These are phyloP conservation scores for Epichloe uncinata DNA, from an alignment of 2,329 filamentous ascomycete species.

Conservation along the genomic window DNA sequence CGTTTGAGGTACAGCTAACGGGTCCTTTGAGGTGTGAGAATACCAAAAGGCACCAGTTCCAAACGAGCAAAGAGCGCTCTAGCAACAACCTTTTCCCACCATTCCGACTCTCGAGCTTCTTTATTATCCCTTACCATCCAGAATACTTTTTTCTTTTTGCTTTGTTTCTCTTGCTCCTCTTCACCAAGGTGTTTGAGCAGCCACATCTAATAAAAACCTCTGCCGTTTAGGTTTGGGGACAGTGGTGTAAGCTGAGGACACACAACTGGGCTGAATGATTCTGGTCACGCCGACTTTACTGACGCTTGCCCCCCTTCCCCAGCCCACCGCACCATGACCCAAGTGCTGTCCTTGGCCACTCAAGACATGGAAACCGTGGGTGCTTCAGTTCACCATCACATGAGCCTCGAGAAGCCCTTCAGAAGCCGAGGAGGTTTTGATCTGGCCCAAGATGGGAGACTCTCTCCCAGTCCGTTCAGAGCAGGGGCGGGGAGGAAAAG, in stretches of 20 bases:
- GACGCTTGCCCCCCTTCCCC: background rate
- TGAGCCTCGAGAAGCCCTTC: constrained; percentile 11
- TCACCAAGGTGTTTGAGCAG: background rate
- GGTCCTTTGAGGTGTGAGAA: constrained; percentile 4
- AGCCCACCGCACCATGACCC: constrained; percentile 10
- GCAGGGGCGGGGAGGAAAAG: constrained; percentile 24
- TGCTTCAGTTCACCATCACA: constrained; percentile 10
- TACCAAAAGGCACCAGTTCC: constrained; percentile 2
- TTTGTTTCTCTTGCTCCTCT: background rate
- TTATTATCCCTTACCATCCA: constrained; percentile 6
- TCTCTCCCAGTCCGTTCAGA: constrained; percentile 5
- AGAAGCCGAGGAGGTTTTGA: constrained; percentile 5
- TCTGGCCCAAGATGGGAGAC: constrained; percentile 4
- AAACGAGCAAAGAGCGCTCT: background rate
- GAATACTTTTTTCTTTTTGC: background rate
- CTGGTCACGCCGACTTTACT: constrained; percentile 3
- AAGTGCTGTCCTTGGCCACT: constrained; percentile 13
- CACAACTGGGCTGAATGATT: constrained; percentile 2
- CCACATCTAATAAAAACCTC: background rate
- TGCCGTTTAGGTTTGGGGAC: background rate
- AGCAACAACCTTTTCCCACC: constrained; percentile 2
- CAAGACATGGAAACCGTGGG: constrained; percentile 12
- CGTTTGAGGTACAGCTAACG: constrained; percentile 1
- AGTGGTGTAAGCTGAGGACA: constrained; percentile 3
- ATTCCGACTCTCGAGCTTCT: constrained; percentile 4